Base-by-base conservation (phyloP, 192 early-diverging fungal species). In the Umbelopsis ramanniana region DNA sequence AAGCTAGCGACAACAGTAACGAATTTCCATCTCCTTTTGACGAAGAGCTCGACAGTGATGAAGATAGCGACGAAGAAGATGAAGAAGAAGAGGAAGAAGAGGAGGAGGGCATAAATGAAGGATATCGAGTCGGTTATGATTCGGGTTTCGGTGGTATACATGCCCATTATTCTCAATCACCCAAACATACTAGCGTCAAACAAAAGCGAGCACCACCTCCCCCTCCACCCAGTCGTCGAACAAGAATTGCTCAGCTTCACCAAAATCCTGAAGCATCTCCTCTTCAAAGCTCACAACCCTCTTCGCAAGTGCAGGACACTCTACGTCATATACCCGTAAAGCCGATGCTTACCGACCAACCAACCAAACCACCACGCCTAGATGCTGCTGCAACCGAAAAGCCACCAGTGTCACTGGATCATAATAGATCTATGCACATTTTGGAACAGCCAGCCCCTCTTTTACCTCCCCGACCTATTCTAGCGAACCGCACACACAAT, bases 161-260 rank as follows among this genome's bases (percentile, higher is more conserved):
- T 53, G 55, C 67, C n/a, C 40, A 2, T n/a, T 70, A 71, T 17
- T 66, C 70, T 40, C 68, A 46, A 24, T 60, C 70, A 37, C 68
- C 73, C 15, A 68, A 73, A 33, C 47, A 73, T 23, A 43, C 48
- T 24, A 70, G 53, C 53, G 63, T 40, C 26, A 73, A 46, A 43
- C 48, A 54, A 40, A 69, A 74, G 26, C 46, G 48, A 37, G 68
- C 38, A 47, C 35, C 66, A 48, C 50, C 47, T 17, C 54, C 53
- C 17, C 68, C 35, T 54, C 48, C 40, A 22, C 43, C 46, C 22
- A 66, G 52, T 26, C 57, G 22, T 33, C 54, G 46, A 43, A 47
- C 19, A 26, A 10, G 45, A 54, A 53, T 68, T 23, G 54, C 69
- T 40, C 69, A 60, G 23, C 53, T 43, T 19, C 55, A 68, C 11